A percentile compares a stretch with the other conserved stretches of the same genome.
Conservation (phyloP, 2,329 filamentous ascomycete species). For the Colletotrichum lentis region DNA sequence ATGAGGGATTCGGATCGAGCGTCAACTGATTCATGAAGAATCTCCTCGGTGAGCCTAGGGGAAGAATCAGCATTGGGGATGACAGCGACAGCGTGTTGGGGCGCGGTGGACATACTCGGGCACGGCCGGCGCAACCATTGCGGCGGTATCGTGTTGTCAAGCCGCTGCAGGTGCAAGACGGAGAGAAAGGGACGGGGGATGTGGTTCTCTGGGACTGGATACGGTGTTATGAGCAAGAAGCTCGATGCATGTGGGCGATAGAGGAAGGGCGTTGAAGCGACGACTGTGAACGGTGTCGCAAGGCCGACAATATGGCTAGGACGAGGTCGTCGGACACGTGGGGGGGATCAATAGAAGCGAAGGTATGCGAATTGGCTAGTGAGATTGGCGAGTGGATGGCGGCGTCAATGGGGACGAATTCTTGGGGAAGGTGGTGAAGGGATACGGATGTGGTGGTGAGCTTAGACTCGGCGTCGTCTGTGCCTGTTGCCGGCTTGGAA, state of each 20-base stretch:
- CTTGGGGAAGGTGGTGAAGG: conserved; percentile 7
- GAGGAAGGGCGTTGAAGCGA: neutral
- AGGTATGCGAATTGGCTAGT: conserved; percentile 15
- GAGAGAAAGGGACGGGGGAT: neutral
- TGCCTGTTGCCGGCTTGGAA: conserved; percentile 25
- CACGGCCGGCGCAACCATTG: conserved; percentile 78
- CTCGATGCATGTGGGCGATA: conserved; percentile 22
- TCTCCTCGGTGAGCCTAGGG: conserved; percentile 87
- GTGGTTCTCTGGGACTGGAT: conserved; percentile 7
- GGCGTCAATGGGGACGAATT: conserved; percentile 9
- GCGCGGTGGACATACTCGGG: conserved; percentile 68
- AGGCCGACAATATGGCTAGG: conserved; percentile 22
- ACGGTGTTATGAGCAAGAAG: conserved; percentile 24
- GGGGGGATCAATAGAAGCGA: conserved; percentile 19
- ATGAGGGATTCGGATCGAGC: conserved; percentile 89
- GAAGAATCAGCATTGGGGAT: conserved; percentile 38
- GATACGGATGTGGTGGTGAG: conserved; percentile 22
- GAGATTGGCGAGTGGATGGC: conserved; percentile 28
- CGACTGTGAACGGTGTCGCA: conserved; percentile 3
- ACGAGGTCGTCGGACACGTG: conserved; percentile 15
- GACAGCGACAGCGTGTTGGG: conserved; percentile 10
- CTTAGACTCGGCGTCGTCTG: conserved; percentile 25
- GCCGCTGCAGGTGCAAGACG: conserved; percentile 16
- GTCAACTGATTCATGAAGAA: conserved; percentile 90
- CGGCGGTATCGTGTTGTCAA: conserved; percentile 43